These are phyloP conservation scores for Ascochyta fabae DNA, from an alignment of 2,329 filamentous ascomycete species.

Conservation along the genomic window DNA sequence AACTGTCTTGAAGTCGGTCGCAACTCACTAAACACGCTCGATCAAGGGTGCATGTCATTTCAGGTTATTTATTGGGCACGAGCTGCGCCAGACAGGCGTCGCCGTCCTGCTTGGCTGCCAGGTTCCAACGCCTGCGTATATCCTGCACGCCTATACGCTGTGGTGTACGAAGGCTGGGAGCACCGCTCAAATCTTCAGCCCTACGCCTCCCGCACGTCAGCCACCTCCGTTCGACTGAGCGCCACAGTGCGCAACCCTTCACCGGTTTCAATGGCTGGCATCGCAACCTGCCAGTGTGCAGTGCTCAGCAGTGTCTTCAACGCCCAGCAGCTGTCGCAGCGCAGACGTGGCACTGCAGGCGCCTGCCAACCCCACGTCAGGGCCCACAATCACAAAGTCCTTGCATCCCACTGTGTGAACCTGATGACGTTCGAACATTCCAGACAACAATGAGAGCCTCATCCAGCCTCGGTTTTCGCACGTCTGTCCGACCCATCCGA, in stretches of 20 bases:
- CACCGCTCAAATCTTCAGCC: slow-evolving; percentile 12
- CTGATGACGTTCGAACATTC: slow-evolving; percentile 19
- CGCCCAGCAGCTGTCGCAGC: not conserved
- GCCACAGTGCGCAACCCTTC: not conserved
- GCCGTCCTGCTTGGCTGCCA: slow-evolving; percentile 5
- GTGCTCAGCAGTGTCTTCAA: not conserved
- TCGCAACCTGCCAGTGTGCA: not conserved
- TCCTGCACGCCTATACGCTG: slow-evolving; percentile 14
- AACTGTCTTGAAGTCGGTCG: slow-evolving; percentile 8
- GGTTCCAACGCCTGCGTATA: not conserved
- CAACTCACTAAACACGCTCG: slow-evolving; percentile 5
- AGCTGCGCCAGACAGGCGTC: not conserved
- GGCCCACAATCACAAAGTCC: slow-evolving; percentile 1
- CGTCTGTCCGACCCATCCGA: slow-evolving; percentile 8
- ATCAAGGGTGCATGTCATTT: not conserved
- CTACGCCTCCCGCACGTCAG: slow-evolving; percentile 14
- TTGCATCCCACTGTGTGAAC: not conserved
- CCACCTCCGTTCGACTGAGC: slow-evolving; percentile 4
- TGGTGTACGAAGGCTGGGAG: slow-evolving; percentile 16
- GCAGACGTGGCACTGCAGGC: not conserved
- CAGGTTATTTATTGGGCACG: not conserved
- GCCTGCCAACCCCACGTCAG: slow-evolving; percentile 3
- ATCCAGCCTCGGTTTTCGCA: not conserved
- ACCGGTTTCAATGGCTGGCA: not conserved
- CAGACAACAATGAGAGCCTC: not conserved